A percentile compares a stretch with the other conserved stretches of the same genome.
These are phyloP conservation scores for Aureobasidium sp. DNA, from an alignment of 2,329 filamentous ascomycete species.

Conservation along the genomic window DNA sequence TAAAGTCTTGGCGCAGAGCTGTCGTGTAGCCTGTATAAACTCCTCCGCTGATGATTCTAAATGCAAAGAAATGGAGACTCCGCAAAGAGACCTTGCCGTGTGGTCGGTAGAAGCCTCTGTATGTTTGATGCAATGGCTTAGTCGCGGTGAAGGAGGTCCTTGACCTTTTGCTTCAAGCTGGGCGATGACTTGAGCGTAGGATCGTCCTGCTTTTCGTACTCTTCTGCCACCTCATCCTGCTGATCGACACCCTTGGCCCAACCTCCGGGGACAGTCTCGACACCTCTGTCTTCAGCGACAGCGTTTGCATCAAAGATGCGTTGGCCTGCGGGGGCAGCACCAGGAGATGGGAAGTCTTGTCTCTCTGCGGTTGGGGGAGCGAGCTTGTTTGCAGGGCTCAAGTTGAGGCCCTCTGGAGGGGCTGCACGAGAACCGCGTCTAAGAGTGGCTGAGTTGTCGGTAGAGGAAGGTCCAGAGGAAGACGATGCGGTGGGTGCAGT, in stretches of 20 bases:
- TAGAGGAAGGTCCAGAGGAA: neutral
- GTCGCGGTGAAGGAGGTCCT: constrained; percentile 18
- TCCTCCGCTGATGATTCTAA: constrained; percentile 10
- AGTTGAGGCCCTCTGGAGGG: neutral
- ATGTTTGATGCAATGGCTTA: neutral
- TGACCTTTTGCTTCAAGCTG: constrained; percentile 18
- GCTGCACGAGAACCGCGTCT: constrained; percentile 11
- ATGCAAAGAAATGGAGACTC: too few relatives aligned
- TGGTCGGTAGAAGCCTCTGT: neutral
- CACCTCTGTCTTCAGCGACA: constrained; percentile 18
- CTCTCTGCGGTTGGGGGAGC: neutral
- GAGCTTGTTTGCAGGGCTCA: constrained; percentile 2
- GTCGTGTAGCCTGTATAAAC: constrained; percentile 5
- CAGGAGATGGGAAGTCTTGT: constrained; percentile 21
- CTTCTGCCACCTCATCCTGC: constrained; percentile 11
- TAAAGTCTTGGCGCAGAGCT: neutral
- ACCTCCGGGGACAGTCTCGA: constrained; percentile 14
- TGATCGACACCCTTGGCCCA: constrained; percentile 7
- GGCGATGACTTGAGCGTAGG: neutral
- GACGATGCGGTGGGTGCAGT: constrained; percentile 5
- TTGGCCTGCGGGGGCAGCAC: constrained; percentile 17
- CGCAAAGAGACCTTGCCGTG: neutral
- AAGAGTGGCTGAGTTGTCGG: neutral
- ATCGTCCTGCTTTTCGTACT: constrained; percentile 16
- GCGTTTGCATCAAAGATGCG: constrained; percentile 21